These are phyloP conservation scores for Eucalyptus sideroxylon DNA, from an alignment of 345 rosid genomes.

Conservation along the genomic window DNA sequence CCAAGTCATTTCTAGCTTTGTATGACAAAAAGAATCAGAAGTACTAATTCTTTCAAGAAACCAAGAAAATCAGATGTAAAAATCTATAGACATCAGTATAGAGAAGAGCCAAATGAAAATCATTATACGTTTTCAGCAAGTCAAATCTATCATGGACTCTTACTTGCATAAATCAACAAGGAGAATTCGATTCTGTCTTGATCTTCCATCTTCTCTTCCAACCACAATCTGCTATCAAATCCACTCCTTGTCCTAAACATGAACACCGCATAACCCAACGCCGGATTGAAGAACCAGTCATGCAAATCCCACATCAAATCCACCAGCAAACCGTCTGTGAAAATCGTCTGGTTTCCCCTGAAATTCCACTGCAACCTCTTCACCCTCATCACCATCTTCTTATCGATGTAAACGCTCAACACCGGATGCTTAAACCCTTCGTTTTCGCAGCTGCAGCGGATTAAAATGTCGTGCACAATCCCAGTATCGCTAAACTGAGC, in stretches of 20 bases:
- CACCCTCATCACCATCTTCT: slow-evolving; percentile 1
- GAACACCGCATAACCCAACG: slow-evolving; percentile 4
- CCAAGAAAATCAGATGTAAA: background rate
- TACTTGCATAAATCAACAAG: slow-evolving; percentile 6
- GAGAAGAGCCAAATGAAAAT: background rate
- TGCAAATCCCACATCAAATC: slow-evolving; percentile 14
- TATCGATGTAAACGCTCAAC: slow-evolving; percentile 1
- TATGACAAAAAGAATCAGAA: background rate
- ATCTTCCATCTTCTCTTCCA: slow-evolving; percentile 4
- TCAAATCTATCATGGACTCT: background rate
- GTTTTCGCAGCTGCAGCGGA: background rate
- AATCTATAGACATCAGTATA: background rate
- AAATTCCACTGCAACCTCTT: slow-evolving; percentile 13
- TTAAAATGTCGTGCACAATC: background rate
- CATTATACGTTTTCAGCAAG: background rate
- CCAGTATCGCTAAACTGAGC: slow-evolving; percentile 1
- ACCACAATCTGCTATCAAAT: slow-evolving; percentile 8
- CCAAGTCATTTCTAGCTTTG: background rate
- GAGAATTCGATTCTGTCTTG: slow-evolving; percentile 1
- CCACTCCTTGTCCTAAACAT: slow-evolving; percentile 12
- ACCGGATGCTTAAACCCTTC: background rate
- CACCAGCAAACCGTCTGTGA: slow-evolving; percentile 4
- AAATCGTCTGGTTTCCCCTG: slow-evolving; percentile 10
- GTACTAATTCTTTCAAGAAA: background rate
- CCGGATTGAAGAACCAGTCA: slow-evolving; percentile 7